Base-by-base conservation (phyloP, 768 basidiomycete species). In the Lepiota subincarnata region DNA sequence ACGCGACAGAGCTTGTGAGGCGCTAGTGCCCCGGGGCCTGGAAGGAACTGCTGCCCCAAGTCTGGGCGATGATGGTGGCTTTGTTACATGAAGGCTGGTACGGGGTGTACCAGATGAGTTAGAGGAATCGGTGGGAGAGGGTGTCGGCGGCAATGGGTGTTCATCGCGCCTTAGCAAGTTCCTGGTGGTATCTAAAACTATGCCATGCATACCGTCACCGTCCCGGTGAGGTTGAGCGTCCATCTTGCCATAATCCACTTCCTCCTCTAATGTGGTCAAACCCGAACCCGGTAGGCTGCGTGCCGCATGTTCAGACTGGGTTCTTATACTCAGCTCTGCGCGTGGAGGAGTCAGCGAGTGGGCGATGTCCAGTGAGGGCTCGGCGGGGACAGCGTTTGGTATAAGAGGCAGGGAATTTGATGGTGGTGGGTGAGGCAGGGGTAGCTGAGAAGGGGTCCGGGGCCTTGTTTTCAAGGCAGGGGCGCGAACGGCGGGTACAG, bases 121-220 rank as follows among this genome's bases (percentile, higher is more conserved):
- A 8, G 65, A 54, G 8, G 64, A 60, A 43, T 66, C 60, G 24
- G 64, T 60, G 11, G 72, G 66, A 4, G 80, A 75, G 37, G 84
- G 86, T 44, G 87, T 65, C 40, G 85, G 85, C 14, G 86, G 87
- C 11, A 88, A 70, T 16, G 84, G 88, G 53, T 80, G 87, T 7
- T 81, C 81, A 38, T 83, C 82, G 59, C 70, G 71, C 58, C 73
- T 78, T 28, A 8, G 2, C 31, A 62, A 50, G 34, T 67, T 69
- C 34, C 71, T 78, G 26, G 74, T 72, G 6, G 74, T 74, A 41
- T 78, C 76, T 36, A 73, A 65, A 49, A 67, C 65, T 20, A 50
- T 50, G 50, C 64, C 60, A 22, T 67, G 64, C 37, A 66, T 63
- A 41, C 69, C 62, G 19, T 68, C 66, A 18, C 55, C 57, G 41